Percentiles rank a stretch among this genome's conserved stretches.
phyloP scores from a whole-genome alignment of 2,329 filamentous ascomycete genomes.

The Phyllosticta capitalensis region DNA sequence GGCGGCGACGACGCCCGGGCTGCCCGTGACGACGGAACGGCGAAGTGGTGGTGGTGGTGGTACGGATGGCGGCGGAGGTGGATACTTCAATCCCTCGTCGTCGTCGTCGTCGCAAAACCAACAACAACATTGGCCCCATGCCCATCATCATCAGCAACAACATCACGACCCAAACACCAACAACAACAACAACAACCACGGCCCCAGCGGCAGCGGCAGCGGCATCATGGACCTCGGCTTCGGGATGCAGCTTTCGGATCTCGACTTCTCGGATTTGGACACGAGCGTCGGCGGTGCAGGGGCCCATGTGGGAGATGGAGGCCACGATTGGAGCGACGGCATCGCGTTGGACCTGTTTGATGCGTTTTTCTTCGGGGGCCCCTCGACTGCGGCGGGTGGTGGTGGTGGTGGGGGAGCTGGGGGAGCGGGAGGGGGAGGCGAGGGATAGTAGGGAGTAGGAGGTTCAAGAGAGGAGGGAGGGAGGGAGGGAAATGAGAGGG shows the following conservation, averaged over 20 bases:
- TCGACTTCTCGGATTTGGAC: not conserved
- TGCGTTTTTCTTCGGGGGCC: slow-evolving; percentile 60
- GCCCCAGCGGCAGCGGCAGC: slow-evolving; percentile 15
- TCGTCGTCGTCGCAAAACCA: slow-evolving; percentile 1
- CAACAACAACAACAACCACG: too few species aligned
- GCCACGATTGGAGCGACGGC: slow-evolving; percentile 48
- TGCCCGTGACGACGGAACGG: slow-evolving; percentile 16
- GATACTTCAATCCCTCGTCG: not conserved
- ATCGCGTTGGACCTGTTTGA: slow-evolving; percentile 49
- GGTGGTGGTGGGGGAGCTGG: not conserved
- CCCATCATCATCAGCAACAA: slow-evolving; percentile 30
- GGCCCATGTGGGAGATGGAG: slow-evolving; percentile 18
- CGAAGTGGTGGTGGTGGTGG: slow-evolving; percentile 15
- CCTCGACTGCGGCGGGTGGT: not conserved
- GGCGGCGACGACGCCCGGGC: slow-evolving; percentile 10
- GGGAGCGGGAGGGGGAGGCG: too few species aligned
- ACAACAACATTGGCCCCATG: slow-evolving; percentile 29
- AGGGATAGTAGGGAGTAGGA: too few species aligned
- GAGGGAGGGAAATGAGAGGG: too few species aligned
- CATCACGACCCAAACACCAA: slow-evolving; percentile 18
- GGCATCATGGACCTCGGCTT: slow-evolving; percentile 54
- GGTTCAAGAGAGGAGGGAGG: too few species aligned
- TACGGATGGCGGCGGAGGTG: not conserved
- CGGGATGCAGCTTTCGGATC: slow-evolving; percentile 25
- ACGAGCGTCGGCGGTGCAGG: not conserved